Percentiles rank a stretch among this genome's conserved stretches.
phyloP scores from a whole-genome alignment of 1,139 yeast genomes.

The Hyphopichia wangnamkhiaoensis region DNA sequence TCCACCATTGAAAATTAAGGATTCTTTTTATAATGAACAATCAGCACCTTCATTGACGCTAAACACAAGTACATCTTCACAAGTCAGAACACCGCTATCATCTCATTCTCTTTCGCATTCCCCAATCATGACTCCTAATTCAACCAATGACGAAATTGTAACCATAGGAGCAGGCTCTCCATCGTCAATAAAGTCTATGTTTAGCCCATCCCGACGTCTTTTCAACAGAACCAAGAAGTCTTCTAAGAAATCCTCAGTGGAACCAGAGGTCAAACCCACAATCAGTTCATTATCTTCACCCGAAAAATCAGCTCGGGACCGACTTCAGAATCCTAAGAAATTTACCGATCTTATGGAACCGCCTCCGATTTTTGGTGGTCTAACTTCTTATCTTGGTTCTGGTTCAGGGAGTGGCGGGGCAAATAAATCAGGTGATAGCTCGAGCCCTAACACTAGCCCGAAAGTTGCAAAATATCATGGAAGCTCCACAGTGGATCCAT shows the following conservation, averaged over 20 bases:
- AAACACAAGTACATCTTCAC: not conserved
- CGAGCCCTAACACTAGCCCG: not conserved
- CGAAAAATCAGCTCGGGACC: conserved; percentile 23
- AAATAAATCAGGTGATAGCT: not conserved
- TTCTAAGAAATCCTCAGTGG: not conserved
- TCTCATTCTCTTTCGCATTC: conserved; percentile 3
- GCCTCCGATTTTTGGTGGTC: conserved; percentile 34
- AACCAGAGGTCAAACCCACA: conserved; percentile 25
- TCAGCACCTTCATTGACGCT: not conserved
- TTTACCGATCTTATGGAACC: conserved; percentile 36
- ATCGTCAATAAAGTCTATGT: conserved; percentile 26
- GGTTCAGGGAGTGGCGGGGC: too few relatives aligned
- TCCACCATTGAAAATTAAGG: conserved; percentile 5
- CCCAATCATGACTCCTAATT: conserved; percentile 16
- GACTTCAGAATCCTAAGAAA: conserved; percentile 13
- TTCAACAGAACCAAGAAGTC: conserved; percentile 18
- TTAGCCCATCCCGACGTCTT: conserved; percentile 36
- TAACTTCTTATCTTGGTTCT: conserved; percentile 4
- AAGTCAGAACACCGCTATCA: conserved; percentile 1
- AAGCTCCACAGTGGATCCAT: conserved; percentile 2
- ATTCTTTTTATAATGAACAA: conserved; percentile 1
- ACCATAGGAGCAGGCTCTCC: conserved; percentile 42
- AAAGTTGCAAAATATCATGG: not conserved
- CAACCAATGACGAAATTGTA: conserved; percentile 24
- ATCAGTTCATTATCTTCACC: conserved; percentile 37